Percentiles rank a stretch among this genome's conserved stretches.
Conservation (phyloP, 768 basidiomycete species). For the Auricularia sp. region DNA sequence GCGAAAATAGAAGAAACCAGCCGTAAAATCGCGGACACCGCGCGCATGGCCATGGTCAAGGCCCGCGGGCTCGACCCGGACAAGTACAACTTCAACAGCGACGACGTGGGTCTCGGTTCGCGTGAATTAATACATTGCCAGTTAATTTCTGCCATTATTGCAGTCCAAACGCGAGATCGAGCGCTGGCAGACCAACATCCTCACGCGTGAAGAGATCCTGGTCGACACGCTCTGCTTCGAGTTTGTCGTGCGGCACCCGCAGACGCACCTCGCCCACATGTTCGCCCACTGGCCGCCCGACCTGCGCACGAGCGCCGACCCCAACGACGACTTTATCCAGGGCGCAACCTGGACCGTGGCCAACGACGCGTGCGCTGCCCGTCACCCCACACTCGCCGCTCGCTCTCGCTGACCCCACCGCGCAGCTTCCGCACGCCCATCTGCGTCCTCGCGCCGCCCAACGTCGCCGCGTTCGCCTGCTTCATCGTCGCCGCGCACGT, state of each 20-base stretch:
- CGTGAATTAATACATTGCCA: no score
- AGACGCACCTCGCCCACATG: conserved; percentile 63
- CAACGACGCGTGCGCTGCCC: conserved; percentile 65
- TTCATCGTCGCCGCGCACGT: conserved; percentile 47
- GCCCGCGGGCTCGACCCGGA: conserved; percentile 48
- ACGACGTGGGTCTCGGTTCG: neutral
- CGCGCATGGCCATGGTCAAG: conserved; percentile 65
- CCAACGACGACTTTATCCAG: conserved; percentile 26
- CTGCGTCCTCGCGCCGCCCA: conserved; percentile 59
- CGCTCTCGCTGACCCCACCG: conserved; percentile 3
- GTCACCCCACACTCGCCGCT: neutral
- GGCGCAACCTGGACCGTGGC: conserved; percentile 81
- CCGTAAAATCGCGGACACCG: conserved; percentile 77
- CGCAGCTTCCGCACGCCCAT: conserved; percentile 69
- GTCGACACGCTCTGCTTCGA: conserved; percentile 82
- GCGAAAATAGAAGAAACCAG: conserved; percentile 91
- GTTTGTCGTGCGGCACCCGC: conserved; percentile 68
- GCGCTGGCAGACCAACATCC: conserved; percentile 54
- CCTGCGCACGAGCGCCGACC: conserved; percentile 1
- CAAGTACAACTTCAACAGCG: neutral
- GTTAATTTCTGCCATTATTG: no score
- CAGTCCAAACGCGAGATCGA: conserved; percentile 43
- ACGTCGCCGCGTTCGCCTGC: conserved; percentile 67
- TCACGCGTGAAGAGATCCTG: conserved; percentile 67
- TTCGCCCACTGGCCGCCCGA: conserved; percentile 48